A percentile compares a stretch with the other conserved stretches of the same genome.
Evolutionary conservation across 2,329 filamentous ascomycete species (phyloP).

Genomic region (Trichophyton mentagrophytes): DNA sequence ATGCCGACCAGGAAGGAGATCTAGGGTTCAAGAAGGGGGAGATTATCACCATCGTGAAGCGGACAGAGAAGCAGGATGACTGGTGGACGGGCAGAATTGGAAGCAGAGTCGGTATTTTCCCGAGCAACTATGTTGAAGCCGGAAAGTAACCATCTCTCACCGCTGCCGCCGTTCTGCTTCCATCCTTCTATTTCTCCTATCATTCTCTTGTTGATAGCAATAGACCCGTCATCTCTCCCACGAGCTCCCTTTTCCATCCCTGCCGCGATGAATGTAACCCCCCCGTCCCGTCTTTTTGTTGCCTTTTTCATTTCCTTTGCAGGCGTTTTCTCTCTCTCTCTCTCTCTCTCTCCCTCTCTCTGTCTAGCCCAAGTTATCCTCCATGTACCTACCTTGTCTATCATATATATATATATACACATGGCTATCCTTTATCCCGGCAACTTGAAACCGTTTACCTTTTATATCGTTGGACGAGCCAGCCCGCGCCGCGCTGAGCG

Average conservation of each 20-base stretch:
- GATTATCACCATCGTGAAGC: slow-evolving; percentile 85
- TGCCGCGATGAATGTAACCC: background rate
- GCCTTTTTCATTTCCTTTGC: background rate
- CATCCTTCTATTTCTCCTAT: background rate
- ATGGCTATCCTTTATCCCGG: background rate
- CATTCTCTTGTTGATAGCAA: background rate
- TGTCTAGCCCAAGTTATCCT: background rate
- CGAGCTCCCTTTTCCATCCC: background rate
- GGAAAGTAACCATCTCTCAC: slow-evolving; percentile 14
- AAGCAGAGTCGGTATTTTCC: slow-evolving; percentile 78
- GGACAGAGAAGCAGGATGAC: slow-evolving; percentile 84
- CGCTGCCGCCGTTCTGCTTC: background rate
- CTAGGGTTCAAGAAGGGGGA: slow-evolving; percentile 96
- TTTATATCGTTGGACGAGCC: background rate
- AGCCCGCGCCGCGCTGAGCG: background rate
- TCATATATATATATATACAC: background rate
- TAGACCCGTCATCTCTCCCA: background rate
- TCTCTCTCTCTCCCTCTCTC: background rate
- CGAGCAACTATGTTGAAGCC: slow-evolving; percentile 33
- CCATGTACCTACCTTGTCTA: background rate
- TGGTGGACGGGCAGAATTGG: slow-evolving; percentile 97
- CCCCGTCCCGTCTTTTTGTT: background rate
- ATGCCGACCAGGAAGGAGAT: slow-evolving; percentile 84
- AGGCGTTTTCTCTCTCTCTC: background rate
- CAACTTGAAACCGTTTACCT: background rate